Conservation (phyloP, 106 monocot species). For the Alisma plantagoaquatica region DNA sequence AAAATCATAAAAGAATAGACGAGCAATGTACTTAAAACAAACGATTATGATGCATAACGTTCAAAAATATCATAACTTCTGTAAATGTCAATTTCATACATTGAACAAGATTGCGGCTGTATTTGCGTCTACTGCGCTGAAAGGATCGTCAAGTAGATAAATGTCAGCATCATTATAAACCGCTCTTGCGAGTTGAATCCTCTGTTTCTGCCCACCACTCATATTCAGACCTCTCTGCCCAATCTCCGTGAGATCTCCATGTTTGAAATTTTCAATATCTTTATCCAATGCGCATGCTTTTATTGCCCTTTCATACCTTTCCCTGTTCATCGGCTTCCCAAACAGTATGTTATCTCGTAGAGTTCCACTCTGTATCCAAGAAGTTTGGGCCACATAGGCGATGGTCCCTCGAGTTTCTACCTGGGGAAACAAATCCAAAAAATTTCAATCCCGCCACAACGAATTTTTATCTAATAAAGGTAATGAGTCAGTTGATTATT, state of each 20-base stretch:
- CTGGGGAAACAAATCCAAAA: conserved; percentile 14
- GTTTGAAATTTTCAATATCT: conserved; percentile 60
- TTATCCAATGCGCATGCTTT: conserved; percentile 67
- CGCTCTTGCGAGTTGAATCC: conserved; percentile 87
- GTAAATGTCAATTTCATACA: no score
- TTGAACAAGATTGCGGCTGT: conserved; percentile 69
- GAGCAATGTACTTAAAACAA: no score
- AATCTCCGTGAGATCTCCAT: conserved; percentile 85
- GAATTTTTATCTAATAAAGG: no score
- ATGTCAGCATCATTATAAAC: conserved; percentile 74
- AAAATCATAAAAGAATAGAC: no score
- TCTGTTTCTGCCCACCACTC: conserved; percentile 96
- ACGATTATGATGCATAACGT: no score
- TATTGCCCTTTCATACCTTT: conserved; percentile 46
- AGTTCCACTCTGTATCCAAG: conserved; percentile 86
- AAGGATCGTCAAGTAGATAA: conserved; percentile 91
- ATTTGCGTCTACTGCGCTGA: conserved; percentile 93
- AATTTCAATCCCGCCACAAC: no score
- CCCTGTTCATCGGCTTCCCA: conserved; percentile 58
- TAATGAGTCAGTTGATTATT: no score
- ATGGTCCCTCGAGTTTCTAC: conserved; percentile 44
- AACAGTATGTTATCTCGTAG: conserved; percentile 70
- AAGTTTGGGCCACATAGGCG: conserved; percentile 81
- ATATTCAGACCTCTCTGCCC: conserved; percentile 91
- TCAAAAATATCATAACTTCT: no score